Evolutionary conservation across 371 early-diverging fungal species (phyloP).

Genomic region (Syncephalastrum contaminatum): DNA sequence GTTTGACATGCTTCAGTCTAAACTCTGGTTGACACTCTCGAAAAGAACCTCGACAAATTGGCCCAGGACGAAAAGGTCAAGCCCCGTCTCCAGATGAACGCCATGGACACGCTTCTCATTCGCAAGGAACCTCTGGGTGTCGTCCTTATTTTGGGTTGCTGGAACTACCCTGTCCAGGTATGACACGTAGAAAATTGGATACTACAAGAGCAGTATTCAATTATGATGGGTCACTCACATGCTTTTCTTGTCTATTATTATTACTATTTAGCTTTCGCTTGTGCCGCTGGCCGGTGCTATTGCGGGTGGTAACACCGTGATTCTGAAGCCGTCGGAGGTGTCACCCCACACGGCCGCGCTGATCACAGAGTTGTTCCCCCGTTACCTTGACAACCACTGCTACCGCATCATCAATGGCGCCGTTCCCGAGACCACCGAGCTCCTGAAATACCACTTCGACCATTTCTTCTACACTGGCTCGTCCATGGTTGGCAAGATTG

Average conservation of each 20-base stretch:
- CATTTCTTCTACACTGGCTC: slow-evolving; percentile 92
- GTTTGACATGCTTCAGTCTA: neutral
- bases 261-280: slow-evolving; percentile 56
- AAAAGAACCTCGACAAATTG: slow-evolving; percentile 62
- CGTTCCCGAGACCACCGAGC: slow-evolving; percentile 71
- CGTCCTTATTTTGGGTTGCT: slow-evolving; percentile 53
- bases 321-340: slow-evolving; percentile 86
- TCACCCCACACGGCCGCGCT: slow-evolving; percentile 66
- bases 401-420: slow-evolving; percentile 80
- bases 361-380: slow-evolving; percentile 62
- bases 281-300: slow-evolving; percentile 68
- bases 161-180: slow-evolving; percentile 52
- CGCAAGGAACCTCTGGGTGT: slow-evolving; percentile 80
- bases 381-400: slow-evolving; percentile 71
- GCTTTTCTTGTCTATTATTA: slow-evolving; percentile 4
- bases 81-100: slow-evolving; percentile 28
- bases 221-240: neutral
- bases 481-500: slow-evolving; percentile 73
- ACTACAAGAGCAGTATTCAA: too few species aligned
- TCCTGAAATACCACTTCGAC: slow-evolving; percentile 75
- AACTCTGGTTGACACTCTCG: neutral
- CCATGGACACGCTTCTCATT: slow-evolving; percentile 47
- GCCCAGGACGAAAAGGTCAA: slow-evolving; percentile 50
- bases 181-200: neutral
- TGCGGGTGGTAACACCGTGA: slow-evolving; percentile 84